Conservation (phyloP, 331 rosid genomes). For the Acacia concinna region DNA sequence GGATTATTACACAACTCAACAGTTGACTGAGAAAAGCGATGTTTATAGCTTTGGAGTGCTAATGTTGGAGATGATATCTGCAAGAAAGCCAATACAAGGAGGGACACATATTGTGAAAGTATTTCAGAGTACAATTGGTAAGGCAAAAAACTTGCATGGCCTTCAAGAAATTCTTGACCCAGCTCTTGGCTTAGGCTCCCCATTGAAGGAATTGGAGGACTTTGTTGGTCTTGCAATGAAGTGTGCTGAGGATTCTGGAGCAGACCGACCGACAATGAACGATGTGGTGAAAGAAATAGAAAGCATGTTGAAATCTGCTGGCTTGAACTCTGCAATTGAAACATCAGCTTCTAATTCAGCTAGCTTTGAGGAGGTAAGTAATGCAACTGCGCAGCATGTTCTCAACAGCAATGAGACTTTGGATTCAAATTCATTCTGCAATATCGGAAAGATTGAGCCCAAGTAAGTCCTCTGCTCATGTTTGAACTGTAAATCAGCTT, state of each 20-base stretch:
- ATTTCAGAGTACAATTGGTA: constrained; percentile 37
- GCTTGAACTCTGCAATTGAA: constrained; percentile 38
- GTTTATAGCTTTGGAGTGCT: not conserved
- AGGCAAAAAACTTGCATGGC: constrained; percentile 39
- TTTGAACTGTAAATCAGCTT: not conserved
- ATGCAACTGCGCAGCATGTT: not conserved
- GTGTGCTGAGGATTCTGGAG: constrained; percentile 52
- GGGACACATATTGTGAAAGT: not conserved
- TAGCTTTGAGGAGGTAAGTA: constrained; percentile 24
- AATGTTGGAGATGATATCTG: not conserved
- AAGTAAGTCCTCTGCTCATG: constrained; percentile 20
- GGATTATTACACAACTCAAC: not conserved
- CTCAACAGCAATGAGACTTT: constrained; percentile 27
- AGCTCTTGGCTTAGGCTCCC: constrained; percentile 27
- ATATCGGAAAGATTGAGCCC: constrained; percentile 15
- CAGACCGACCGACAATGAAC: constrained; percentile 46
- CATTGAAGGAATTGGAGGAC: constrained; percentile 36
- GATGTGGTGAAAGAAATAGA: constrained; percentile 50
- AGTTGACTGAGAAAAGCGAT: not conserved
- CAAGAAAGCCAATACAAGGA: not conserved
- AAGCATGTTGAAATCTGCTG: constrained; percentile 32
- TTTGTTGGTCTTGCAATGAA: constrained; percentile 54
- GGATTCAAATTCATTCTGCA: constrained; percentile 29
- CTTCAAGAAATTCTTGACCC: constrained; percentile 44
- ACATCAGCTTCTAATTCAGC: constrained; percentile 37